These are phyloP conservation scores for Clavispora santaluciae DNA, from an alignment of 805 yeast species.

Conservation along the genomic window DNA sequence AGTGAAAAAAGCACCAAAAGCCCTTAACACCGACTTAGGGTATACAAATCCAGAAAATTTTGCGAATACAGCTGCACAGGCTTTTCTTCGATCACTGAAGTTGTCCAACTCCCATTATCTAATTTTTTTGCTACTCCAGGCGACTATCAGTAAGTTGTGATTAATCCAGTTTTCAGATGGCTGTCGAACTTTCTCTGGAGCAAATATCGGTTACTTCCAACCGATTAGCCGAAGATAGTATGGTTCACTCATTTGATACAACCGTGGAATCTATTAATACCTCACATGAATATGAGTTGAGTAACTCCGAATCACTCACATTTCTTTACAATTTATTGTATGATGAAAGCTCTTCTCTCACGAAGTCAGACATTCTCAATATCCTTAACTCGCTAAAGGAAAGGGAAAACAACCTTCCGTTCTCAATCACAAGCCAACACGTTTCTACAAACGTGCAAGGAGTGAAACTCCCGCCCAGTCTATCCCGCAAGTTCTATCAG, in stretches of 20 bases:
- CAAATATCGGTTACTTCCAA: slow-evolving; percentile 7
- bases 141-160: too few relatives aligned
- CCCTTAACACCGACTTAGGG: neutral
- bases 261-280: slow-evolving; percentile 7
- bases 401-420: slow-evolving; percentile 33
- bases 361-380: slow-evolving; percentile 32
- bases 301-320: slow-evolving; percentile 37
- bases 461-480: slow-evolving; percentile 30
- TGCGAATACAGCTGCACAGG: too few relatives aligned
- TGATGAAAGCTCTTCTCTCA: slow-evolving; percentile 29
- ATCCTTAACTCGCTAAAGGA: slow-evolving; percentile 32
- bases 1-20: neutral
- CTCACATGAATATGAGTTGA: slow-evolving; percentile 33
- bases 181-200: slow-evolving; percentile 13
- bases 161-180: slow-evolving; percentile 3
- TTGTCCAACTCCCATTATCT: too few relatives aligned
- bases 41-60: too few relatives aligned
- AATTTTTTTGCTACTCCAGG: neutral
- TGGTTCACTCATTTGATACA: slow-evolving; percentile 3
- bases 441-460: slow-evolving; percentile 30
- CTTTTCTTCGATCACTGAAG: too few relatives aligned
- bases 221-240: slow-evolving; percentile 2
- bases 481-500: slow-evolving; percentile 25
- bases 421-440: slow-evolving; percentile 11
- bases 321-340: slow-evolving; percentile 36